Evolutionary conservation across 164 flowering plant species (phyloP), one percentile per base, ranked within the genome.

Genomic region (Aristolochia contorta): DNA sequence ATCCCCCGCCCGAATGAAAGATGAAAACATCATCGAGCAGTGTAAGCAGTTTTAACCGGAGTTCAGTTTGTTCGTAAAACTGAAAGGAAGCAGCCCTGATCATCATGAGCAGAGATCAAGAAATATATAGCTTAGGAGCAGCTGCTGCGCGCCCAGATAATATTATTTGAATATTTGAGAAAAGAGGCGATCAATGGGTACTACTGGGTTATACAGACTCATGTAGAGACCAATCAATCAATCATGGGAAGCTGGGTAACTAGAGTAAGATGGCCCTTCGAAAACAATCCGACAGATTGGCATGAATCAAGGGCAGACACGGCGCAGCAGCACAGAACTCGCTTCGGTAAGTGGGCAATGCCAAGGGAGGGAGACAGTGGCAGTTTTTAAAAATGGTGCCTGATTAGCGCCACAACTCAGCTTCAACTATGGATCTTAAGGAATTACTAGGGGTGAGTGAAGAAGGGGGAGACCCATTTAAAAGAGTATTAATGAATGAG

Each of bases 241-340:
- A 58, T 58, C 64, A 61, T 47, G 30, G 19, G 56, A 33, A 33
- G 56, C 2, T 21, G 48, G 20, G 7, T 21, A 24, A 27, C 14
- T n/a, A 19, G 7, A 21, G 12, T 23, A 37, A 18, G 30, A 23
- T 43, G 61, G 45, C 5, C 18, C 13, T 8, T 45, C 10, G 21
- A 20, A 3, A 14, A 47, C n/a, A 47, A 14, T 37, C 65, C 65
- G 65, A 62, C 65, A 62, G 65, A 53, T 62, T 37, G 33, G 57
- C 65, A 53, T 62, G 58, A 62, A 62, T 62, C 58, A 62, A 62
- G 65, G 65, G 64, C 58, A 23, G 62, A 59, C 62, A 47, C n/a
- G 62, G 25, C n/a, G 30, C 62, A n/a, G 51, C 56, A 47, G 20
- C 16, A 41, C 43, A 22, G 25, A 16, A 20, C 43, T 27, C 43